Conservation (phyloP, 1,284 basidiomycete species). For the Malassezia brasiliensis region DNA sequence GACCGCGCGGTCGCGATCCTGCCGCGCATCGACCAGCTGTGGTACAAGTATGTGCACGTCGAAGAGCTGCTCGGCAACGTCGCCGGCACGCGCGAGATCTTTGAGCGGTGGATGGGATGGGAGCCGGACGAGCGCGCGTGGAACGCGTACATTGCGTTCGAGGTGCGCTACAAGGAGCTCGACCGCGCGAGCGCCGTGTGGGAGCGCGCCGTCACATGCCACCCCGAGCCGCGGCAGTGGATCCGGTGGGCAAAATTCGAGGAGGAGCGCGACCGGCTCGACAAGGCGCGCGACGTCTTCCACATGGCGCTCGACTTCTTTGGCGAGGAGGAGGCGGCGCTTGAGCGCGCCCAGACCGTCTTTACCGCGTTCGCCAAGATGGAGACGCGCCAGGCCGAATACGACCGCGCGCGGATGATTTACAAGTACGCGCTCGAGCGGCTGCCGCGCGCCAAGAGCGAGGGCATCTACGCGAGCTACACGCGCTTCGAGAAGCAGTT, state of each 20-base stretch:
- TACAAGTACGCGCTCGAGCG: conserved; percentile 93
- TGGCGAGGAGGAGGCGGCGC: conserved; percentile 90
- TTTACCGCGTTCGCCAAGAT: conserved; percentile 95
- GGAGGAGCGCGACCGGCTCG: conserved; percentile 67
- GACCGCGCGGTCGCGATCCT: conserved; percentile 92
- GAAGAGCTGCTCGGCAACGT: conserved; percentile 95
- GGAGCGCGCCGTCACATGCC: conserved; percentile 83
- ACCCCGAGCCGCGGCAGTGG: conserved; percentile 91
- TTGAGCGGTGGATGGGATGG: conserved; percentile 99
- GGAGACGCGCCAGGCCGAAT: conserved; percentile 92
- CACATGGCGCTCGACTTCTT: conserved; percentile 94
- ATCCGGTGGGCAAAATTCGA: conserved; percentile 94
- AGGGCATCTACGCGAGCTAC: conserved; percentile 73
- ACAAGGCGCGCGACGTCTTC: conserved; percentile 90
- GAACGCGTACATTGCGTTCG: conserved; percentile 95
- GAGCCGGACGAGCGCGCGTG: conserved; percentile 99
- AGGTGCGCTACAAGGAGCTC: conserved; percentile 80
- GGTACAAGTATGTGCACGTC: conserved; percentile 98
- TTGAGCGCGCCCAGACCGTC: conserved; percentile 92
- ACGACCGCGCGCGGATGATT: conserved; percentile 87
- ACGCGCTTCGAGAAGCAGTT: conserved; percentile 98
- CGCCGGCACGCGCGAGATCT: conserved; percentile 86
- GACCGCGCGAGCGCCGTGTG: conserved; percentile 87
- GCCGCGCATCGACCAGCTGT: conserved; percentile 72
- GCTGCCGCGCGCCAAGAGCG: conserved; percentile 79